These are phyloP conservation scores for Pyrenophora teres DNA, from an alignment of 2,329 filamentous ascomycete genomes.

Conservation along the genomic window DNA sequence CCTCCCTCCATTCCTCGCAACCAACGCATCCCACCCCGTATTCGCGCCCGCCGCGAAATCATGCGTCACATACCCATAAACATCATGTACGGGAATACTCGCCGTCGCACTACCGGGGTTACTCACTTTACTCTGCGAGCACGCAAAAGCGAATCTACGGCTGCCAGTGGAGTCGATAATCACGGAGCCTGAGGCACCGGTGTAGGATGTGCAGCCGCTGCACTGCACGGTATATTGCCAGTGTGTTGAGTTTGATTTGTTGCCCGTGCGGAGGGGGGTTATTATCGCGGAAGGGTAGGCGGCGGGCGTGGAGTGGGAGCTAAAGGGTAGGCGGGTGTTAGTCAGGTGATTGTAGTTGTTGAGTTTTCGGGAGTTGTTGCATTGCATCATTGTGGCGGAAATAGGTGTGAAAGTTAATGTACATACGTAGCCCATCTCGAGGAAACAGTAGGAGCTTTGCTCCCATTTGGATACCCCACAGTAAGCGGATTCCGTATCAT, in stretches of 20 bases:
- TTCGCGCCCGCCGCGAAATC: conserved; percentile 35
- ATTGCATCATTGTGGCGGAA: no score
- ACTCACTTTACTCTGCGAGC: conserved; percentile 25
- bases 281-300: conserved; percentile 34
- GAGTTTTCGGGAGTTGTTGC: no score
- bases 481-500: conserved; percentile 42
- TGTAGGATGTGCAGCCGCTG: conserved; percentile 36
- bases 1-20: conserved; percentile 29
- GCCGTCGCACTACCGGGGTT: conserved; percentile 28
- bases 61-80: conserved; percentile 37
- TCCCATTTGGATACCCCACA: conserved; percentile 36
- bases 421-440: conserved; percentile 41
- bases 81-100: conserved; percentile 33
- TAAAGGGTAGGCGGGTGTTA: not conserved
- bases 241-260: conserved; percentile 37
- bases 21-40: conserved; percentile 27
- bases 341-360: not conserved
- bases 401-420: accelerated
- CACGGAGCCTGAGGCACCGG: conserved; percentile 16
- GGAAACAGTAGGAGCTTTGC: conserved; percentile 27
- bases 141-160: conserved; percentile 32
- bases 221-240: conserved; percentile 42
- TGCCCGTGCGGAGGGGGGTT: conserved; percentile 30
- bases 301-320: conserved; percentile 29
- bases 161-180: conserved; percentile 28